These are phyloP conservation scores for Quercus wislizeni DNA, from an alignment of 306 rosid genomes.

Conservation along the genomic window DNA sequence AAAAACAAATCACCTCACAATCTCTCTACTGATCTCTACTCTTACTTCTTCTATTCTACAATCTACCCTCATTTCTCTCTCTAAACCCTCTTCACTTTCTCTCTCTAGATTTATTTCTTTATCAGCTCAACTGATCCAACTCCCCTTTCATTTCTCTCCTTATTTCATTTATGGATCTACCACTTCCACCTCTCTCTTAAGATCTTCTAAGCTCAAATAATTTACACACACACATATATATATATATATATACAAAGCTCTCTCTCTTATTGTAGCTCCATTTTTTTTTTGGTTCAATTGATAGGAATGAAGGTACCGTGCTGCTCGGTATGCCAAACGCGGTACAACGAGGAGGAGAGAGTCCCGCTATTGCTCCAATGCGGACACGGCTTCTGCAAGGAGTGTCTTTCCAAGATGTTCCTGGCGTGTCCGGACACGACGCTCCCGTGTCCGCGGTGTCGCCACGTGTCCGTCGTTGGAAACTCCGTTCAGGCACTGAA, in stretches of 20 bases:
- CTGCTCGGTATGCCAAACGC: slow-evolving; percentile 93
- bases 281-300: no score
- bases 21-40: neutral
- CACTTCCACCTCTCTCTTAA: slow-evolving; percentile 18
- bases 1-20: slow-evolving; percentile 14
- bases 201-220: slow-evolving; percentile 31
- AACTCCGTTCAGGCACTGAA: slow-evolving; percentile 86
- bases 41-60: neutral
- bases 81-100: slow-evolving; percentile 24
- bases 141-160: slow-evolving; percentile 16
- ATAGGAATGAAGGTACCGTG: slow-evolving; percentile 80
- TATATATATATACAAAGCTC: no score
- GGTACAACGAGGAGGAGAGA: slow-evolving; percentile 95
- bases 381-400: slow-evolving; percentile 95
- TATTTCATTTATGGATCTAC: slow-evolving; percentile 54
- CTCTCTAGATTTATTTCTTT: slow-evolving; percentile 39
- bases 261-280: no score
- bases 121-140: slow-evolving; percentile 36
- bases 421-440: slow-evolving; percentile 61
- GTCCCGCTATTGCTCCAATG: slow-evolving; percentile 97
- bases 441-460: slow-evolving; percentile 82
- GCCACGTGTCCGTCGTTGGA: slow-evolving; percentile 84
- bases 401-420: slow-evolving; percentile 87
- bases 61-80: slow-evolving; percentile 20
- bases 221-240: neutral